Evolutionary conservation across 2,329 filamentous ascomycete genomes (phyloP).

Genomic region (Aaosphaeria pasadenensis): DNA sequence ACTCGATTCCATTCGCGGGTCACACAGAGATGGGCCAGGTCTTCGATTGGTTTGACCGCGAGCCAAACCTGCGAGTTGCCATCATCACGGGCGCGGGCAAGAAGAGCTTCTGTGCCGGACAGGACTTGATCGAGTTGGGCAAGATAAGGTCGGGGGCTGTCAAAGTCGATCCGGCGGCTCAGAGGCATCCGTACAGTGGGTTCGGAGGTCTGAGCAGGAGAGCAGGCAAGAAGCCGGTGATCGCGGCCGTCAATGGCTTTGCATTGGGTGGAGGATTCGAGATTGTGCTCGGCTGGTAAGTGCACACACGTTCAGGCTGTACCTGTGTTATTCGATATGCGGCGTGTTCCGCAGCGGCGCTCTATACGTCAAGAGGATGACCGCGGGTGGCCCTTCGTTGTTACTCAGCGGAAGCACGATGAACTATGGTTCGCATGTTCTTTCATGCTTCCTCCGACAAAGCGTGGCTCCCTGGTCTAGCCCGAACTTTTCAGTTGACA

Average conservation of each 20-base stretch:
- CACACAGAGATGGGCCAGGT: slow-evolving; percentile 50
- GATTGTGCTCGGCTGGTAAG: slow-evolving; percentile 54
- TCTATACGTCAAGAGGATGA: too few relatives aligned
- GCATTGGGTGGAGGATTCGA: slow-evolving; percentile 59
- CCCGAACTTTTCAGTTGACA: background rate
- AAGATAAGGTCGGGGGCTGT: slow-evolving; percentile 25
- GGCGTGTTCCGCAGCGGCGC: background rate
- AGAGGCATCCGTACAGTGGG: slow-evolving; percentile 46
- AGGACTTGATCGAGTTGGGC: slow-evolving; percentile 50
- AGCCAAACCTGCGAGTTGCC: slow-evolving; percentile 48
- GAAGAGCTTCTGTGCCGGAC: slow-evolving; percentile 55
- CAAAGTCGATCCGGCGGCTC: slow-evolving; percentile 18
- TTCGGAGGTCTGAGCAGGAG: slow-evolving; percentile 57
- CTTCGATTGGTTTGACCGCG: slow-evolving; percentile 54
- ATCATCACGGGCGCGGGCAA: slow-evolving; percentile 51
- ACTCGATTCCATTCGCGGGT: slow-evolving; percentile 39
- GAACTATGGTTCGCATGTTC: background rate
- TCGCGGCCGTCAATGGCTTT: slow-evolving; percentile 59
- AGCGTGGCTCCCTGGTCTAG: background rate
- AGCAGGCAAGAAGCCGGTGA: slow-evolving; percentile 58
- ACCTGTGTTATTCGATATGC: background rate
- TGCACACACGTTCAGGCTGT: slow-evolving; percentile 1
- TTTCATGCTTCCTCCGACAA: background rate
- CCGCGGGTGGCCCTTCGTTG: too few relatives aligned
- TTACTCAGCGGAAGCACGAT: background rate